Percentiles rank a stretch among this genome's conserved stretches.
These are phyloP conservation scores for Cladorrhinum sp. DNA, from an alignment of 2,329 filamentous ascomycete genomes.

Conservation along the genomic window DNA sequence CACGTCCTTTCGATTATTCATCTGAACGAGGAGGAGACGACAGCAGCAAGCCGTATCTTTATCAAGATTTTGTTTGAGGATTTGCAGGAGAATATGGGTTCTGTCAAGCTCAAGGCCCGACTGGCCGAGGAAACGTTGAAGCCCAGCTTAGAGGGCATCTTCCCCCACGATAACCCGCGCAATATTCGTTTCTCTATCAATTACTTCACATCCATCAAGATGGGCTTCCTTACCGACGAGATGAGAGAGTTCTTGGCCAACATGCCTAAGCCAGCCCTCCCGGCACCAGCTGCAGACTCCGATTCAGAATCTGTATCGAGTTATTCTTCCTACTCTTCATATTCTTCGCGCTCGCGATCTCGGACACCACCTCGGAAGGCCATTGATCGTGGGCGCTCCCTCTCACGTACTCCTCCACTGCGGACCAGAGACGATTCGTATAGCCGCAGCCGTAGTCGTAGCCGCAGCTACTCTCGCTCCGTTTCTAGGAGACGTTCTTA, in stretches of 20 bases:
- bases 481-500: conserved; percentile 14
- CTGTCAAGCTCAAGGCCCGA: conserved; percentile 72
- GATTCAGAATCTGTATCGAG: conserved; percentile 73
- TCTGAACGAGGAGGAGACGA: conserved; percentile 95
- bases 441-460: conserved; percentile 22
- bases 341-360: conserved; percentile 51
- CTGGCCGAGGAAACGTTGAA: conserved; percentile 76
- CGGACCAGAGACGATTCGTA: conserved; percentile 22
- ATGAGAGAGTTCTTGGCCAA: conserved; percentile 91
- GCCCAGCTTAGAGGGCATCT: conserved; percentile 77
- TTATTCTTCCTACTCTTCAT: conserved; percentile 72
- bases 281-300: conserved; percentile 61
- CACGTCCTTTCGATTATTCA: conserved; percentile 81
- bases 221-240: conserved; percentile 90
- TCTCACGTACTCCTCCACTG: conserved; percentile 30
- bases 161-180: conserved; percentile 83
- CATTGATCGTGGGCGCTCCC: conserved; percentile 36
- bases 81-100: conserved; percentile 79
- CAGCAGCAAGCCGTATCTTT: conserved; percentile 93
- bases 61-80: conserved; percentile 98
- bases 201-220: conserved; percentile 97
- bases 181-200: conserved; percentile 98
- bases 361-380: conserved; percentile 37
- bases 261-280: conserved; percentile 78
- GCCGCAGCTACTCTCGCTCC: conserved; percentile 25